Evolutionary conservation across 345 rosid genomes (phyloP).

Genomic region (Salix dunnii): DNA sequence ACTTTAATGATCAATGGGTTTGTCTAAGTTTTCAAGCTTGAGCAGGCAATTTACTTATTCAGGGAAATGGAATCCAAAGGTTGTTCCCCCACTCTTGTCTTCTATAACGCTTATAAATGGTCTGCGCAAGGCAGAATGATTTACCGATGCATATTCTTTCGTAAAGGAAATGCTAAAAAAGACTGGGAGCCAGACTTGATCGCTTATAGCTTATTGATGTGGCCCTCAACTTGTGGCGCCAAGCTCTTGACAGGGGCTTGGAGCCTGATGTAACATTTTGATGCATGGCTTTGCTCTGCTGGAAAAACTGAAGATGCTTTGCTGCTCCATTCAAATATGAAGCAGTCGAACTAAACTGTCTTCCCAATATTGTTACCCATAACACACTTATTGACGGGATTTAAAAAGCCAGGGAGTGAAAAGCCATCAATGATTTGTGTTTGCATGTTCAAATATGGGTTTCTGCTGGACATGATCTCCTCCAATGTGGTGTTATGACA

Average conservation of each 20-base stretch:
- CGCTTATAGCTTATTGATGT: conserved; percentile 72
- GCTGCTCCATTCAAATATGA: conserved; percentile 55
- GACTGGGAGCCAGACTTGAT: conserved; percentile 66
- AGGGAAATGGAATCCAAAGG: conserved; percentile 52
- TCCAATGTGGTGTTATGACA: conserved; percentile 44
- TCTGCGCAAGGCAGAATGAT: conserved; percentile 69
- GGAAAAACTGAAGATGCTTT: conserved; percentile 69
- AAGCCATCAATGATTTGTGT: conserved; percentile 67
- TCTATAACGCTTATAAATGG: conserved; percentile 75
- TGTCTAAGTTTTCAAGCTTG: conserved; percentile 57
- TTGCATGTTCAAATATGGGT: conserved; percentile 45
- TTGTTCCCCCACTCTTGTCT: conserved; percentile 50
- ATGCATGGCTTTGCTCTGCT: conserved; percentile 73
- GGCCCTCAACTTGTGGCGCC: conserved; percentile 69
- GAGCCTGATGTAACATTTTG: conserved; percentile 68
- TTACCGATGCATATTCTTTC: conserved; percentile 53
- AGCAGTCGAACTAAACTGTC: conserved; percentile 37
- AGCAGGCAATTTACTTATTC: conserved; percentile 52
- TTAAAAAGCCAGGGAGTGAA: conserved; percentile 51
- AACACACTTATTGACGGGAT: conserved; percentile 88
- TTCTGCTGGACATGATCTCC: conserved; percentile 72
- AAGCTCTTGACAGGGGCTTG: conserved; percentile 49
- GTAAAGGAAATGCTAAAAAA: conserved; percentile 79
- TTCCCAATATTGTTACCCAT: conserved; percentile 76
- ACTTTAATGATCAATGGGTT: conserved; percentile 67